A percentile compares a stretch with the other conserved stretches of the same genome.
phyloP scores from a whole-genome alignment of 306 rosid species.

The Malus domestica region ASM211411v1 NC_041792.1:22522907-22523406 shows the following conservation, averaged over 20 bases:
- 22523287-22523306: too few species aligned
- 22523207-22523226: too few species aligned
- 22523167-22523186: too few species aligned
- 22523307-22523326: too few species aligned
- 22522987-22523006: not conserved
- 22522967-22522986: not conserved
- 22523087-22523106: constrained; percentile 10
- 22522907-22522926: not conserved
- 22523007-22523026: not conserved
- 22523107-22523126: constrained; percentile 9
- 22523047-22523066: constrained; percentile 12
- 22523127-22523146: not conserved
- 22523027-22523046: not conserved
- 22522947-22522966: not conserved
- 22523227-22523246: not conserved
- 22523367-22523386: too few species aligned
- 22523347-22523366: too few species aligned
- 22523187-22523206: too few species aligned
- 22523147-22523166: too few species aligned
- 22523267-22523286: not conserved
- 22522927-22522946: not conserved
- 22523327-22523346: too few species aligned
- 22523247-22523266: not conserved
- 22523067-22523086: constrained; percentile 6
- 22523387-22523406: too few species aligned